Percentiles rank a stretch among this genome's conserved stretches.
Evolutionary conservation across 31 red algal genomes (phyloP).

Genomic region (Odonthalia washingtoniensis): DNA sequence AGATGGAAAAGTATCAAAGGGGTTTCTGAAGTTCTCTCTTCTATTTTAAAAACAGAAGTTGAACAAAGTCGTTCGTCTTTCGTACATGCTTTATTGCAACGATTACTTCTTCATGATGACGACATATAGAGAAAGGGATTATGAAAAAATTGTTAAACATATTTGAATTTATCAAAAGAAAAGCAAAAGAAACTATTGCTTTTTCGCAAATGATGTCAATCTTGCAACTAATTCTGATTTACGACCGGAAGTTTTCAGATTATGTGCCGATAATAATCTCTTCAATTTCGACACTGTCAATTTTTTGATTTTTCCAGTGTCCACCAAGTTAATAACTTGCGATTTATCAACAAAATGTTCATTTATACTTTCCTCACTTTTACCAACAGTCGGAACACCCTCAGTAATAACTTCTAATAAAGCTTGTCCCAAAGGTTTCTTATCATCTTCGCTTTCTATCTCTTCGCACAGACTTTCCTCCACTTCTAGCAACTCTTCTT

Average conservation of each 20-base stretch:
- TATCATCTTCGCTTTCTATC: not conserved
- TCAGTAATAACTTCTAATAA: conserved; percentile 65
- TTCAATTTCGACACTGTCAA: conserved; percentile 72
- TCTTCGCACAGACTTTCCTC: not conserved
- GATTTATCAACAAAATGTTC: conserved; percentile 33
- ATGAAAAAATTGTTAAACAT: too few species aligned
- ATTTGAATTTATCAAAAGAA: too few species aligned
- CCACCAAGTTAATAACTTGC: conserved; percentile 52
- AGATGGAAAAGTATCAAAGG: conserved; percentile 41
- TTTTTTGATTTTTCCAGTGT: conserved; percentile 64
- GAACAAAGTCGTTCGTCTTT: not conserved
- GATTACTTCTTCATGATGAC: too few species aligned
- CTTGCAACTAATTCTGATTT: conserved; percentile 71
- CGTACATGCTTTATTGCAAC: not conserved
- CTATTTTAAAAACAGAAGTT: conserved; percentile 38
- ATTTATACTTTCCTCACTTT: not conserved
- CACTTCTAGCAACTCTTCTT: not conserved
- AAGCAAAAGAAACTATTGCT: not conserved
- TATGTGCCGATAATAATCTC: conserved; percentile 51
- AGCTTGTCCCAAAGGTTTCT: conserved; percentile 46
- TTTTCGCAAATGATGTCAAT: conserved; percentile 67
- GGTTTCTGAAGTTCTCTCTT: conserved; percentile 15
- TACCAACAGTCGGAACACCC: conserved; percentile 32
- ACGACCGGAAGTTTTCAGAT: conserved; percentile 68
- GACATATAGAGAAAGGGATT: too few species aligned